Conservation (phyloP, 2,329 filamentous ascomycete species). For the Fusarium verticillioides region DNA sequence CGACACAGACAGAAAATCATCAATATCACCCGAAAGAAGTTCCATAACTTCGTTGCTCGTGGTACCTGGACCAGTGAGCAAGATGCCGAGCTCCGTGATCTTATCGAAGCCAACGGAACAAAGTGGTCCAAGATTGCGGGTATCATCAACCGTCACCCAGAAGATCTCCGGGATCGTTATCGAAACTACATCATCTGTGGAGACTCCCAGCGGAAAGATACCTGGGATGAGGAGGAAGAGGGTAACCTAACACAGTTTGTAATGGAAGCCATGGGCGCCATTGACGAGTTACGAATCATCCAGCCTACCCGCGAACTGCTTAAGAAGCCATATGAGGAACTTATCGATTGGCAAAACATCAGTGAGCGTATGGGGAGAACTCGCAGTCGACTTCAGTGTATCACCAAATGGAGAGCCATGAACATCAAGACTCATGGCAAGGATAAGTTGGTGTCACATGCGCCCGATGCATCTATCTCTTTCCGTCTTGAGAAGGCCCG, state of each 20-base stretch:
- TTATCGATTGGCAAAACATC: constrained; percentile 74
- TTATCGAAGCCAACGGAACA: constrained; percentile 52
- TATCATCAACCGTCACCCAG: constrained; percentile 71
- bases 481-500: constrained; percentile 58
- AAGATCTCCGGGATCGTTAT: constrained; percentile 77
- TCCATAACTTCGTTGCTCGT: constrained; percentile 71
- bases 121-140: constrained; percentile 72
- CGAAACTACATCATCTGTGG: constrained; percentile 73
- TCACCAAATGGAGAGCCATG: constrained; percentile 71
- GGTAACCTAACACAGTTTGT: constrained; percentile 63
- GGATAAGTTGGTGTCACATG: constrained; percentile 48
- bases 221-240: constrained; percentile 73
- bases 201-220: constrained; percentile 60
- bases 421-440: constrained; percentile 50
- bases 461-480: constrained; percentile 50
- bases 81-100: constrained; percentile 50
- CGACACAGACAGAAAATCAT: constrained; percentile 65
- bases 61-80: constrained; percentile 57
- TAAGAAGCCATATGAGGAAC: constrained; percentile 58
- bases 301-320: constrained; percentile 48
- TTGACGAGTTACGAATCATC: constrained; percentile 54
- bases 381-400: constrained; percentile 74
- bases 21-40: constrained; percentile 69
- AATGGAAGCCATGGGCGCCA: constrained; percentile 60
- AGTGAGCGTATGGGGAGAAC: constrained; percentile 70